Conservation (phyloP, 2,329 filamentous ascomycete genomes). For the Trichoderma sp. region DNA sequence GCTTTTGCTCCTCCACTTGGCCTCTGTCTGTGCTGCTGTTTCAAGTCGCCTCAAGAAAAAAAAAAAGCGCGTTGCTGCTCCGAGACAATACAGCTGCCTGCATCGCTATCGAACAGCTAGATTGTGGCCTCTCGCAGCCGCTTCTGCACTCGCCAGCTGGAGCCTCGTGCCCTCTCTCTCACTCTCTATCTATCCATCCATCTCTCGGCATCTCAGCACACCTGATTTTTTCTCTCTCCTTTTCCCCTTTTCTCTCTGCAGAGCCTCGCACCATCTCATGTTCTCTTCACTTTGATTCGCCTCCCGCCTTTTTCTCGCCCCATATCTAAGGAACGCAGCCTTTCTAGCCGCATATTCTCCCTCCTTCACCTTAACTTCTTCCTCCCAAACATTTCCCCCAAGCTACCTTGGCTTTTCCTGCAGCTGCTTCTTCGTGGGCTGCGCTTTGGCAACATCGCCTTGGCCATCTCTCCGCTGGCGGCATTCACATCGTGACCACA, state of each 20-base stretch:
- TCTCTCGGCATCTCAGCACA: not conserved
- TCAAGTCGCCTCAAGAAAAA: not conserved
- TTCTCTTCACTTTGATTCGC: not conserved
- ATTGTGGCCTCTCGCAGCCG: not conserved
- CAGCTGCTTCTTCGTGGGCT: not conserved
- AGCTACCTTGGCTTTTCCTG: not conserved
- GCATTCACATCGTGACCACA: not conserved
- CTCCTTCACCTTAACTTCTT: not conserved
- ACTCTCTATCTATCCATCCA: not conserved
- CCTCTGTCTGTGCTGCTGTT: not conserved
- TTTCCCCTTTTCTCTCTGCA: not conserved
- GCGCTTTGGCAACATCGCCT: not conserved
- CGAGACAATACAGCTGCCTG: not conserved
- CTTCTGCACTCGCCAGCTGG: not conserved
- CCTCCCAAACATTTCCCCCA: not conserved
- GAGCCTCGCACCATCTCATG: not conserved
- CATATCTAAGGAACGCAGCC: not conserved
- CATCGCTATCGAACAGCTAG: not conserved
- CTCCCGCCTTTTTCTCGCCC: slow-evolving; percentile 3
- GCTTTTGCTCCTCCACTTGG: not conserved
- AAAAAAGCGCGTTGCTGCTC: slow-evolving; percentile 1
- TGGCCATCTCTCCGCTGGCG: not conserved
- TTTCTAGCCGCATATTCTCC: not conserved
- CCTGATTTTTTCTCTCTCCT: not conserved
- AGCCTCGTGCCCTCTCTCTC: not conserved